Percentiles rank a stretch among this genome's conserved stretches.
Evolutionary conservation across 768 basidiomycete species (phyloP).

Genomic region (Kwoniella sp.): DNA sequence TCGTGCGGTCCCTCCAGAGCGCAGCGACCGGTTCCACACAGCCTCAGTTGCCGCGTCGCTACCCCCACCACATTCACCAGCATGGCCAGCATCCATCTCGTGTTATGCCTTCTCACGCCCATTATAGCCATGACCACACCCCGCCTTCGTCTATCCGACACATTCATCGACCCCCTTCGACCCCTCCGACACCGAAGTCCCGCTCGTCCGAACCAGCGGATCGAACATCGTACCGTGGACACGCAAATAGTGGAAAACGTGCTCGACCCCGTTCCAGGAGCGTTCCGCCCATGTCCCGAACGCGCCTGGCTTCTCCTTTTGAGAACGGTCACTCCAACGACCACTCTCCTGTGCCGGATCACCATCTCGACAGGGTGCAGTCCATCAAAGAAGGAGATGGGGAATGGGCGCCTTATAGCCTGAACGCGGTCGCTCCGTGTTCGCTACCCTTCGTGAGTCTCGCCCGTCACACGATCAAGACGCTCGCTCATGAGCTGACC

Average conservation of each 20-base stretch:
- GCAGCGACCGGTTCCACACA: background rate
- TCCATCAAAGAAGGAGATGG: conserved; percentile 14
- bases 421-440: conserved; percentile 12
- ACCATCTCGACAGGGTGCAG: conserved; percentile 3
- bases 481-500: background rate
- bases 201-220: background rate
- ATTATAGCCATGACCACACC: background rate
- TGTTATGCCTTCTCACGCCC: background rate
- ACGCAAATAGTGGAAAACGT: background rate
- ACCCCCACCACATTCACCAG: background rate
- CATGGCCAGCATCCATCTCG: background rate
- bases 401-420: conserved; percentile 9
- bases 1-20: conserved; percentile 3
- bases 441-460: conserved; percentile 14
- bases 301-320: conserved; percentile 9
- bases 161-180: conserved; percentile 10
- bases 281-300: conserved; percentile 7
- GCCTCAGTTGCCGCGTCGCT: background rate
- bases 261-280: conserved; percentile 5
- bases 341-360: background rate
- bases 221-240: background rate
- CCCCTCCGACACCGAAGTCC: conserved; percentile 8
- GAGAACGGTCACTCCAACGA: background rate
- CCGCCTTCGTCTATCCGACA: background rate
- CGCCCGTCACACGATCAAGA: background rate